Evolutionary conservation across 2,329 filamentous ascomycete species (phyloP), one percentile per base, ranked within the genome.

Genomic region (Monilinia vaccinii-corymbosi): DNA sequence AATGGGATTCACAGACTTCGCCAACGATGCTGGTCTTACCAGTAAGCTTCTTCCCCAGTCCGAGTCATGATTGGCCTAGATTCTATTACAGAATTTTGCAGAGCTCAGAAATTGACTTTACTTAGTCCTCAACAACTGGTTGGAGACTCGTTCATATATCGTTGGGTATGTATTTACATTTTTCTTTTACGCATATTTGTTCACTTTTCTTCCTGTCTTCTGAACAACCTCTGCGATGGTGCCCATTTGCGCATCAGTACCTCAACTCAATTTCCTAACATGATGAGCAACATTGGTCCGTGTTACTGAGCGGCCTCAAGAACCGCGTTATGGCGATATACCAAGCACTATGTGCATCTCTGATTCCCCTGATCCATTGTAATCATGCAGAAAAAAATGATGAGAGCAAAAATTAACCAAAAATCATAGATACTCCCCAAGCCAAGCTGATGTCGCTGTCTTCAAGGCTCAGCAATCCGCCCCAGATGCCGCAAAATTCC

Each of bases 281-380:
- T 88, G 88, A 92, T 91, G 89, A 92, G 81, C 88, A 81, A 80
- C 80, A 86, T 92, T 92, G 88, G 89, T 93, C 89, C 89, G 88
- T 93, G 89, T 94, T 93, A 85, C 89, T 83, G 88, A 93, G 87
- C 85, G 86, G 87, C 84, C 82, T 91, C 89, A 93, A 93, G 88
- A 92, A 88, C 89, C 87, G 86, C 84, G 77, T 79, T 74, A 82
- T 88, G 89, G 90, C 82, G 89, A 89, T 79, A 77, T 76, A 81
- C 82, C 86, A 85, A 80, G 86, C 82, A 82, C 80, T 81, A 71
- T 79, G 82, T 87, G 88, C 87, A 89, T 75, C 81, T 89, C 88
- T 92, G 88, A 91, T 64, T 65, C 71, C 56, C 64, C 67, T 61
- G 47, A 64, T 67, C 56, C 61, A 60, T 61, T 56, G 46, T 46